These are phyloP conservation scores for Glycine tomentella DNA, from an alignment of 306 rosid genomes.

Conservation along the genomic window DNA sequence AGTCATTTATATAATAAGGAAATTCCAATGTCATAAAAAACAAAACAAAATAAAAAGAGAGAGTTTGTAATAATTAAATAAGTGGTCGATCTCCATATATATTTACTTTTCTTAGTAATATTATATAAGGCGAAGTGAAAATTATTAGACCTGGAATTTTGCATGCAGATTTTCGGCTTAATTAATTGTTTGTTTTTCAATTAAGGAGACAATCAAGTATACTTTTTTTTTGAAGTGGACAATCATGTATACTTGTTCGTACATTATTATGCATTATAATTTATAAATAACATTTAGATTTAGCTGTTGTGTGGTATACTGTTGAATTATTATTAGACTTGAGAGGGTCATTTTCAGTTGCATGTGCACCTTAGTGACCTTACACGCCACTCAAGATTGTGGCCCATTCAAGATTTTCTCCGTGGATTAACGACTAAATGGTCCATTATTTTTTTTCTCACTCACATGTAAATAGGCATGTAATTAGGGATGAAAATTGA, in stretches of 20 bases:
- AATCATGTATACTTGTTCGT: not conserved
- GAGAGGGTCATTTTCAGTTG: conserved; percentile 54
- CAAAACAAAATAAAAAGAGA: no score
- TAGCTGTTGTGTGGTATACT: not conserved
- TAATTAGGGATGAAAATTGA: no score
- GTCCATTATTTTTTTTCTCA: conserved; percentile 15
- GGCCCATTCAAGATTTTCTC: conserved; percentile 59
- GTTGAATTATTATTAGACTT: not conserved
- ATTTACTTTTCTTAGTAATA: not conserved
- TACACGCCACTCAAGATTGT: conserved; percentile 44
- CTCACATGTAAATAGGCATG: not conserved
- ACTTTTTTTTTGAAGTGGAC: no score
- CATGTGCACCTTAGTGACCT: conserved; percentile 71
- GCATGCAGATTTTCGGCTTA: conserved; percentile 7
- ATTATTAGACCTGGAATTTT: conserved; percentile 6
- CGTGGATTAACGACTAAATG: conserved; percentile 16
- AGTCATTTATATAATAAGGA: no score
- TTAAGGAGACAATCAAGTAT: no score
- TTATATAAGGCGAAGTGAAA: not conserved
- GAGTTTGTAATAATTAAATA: not conserved
- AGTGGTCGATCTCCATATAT: conserved; percentile 11
- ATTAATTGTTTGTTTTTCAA: conserved; percentile 16
- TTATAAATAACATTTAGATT: not conserved
- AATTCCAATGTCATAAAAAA: no score
- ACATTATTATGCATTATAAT: conserved; percentile 21